Evolutionary conservation across 495 filamentous ascomycete genomes (phyloP).

Genomic region (Baudoinia panamericana): DNA sequence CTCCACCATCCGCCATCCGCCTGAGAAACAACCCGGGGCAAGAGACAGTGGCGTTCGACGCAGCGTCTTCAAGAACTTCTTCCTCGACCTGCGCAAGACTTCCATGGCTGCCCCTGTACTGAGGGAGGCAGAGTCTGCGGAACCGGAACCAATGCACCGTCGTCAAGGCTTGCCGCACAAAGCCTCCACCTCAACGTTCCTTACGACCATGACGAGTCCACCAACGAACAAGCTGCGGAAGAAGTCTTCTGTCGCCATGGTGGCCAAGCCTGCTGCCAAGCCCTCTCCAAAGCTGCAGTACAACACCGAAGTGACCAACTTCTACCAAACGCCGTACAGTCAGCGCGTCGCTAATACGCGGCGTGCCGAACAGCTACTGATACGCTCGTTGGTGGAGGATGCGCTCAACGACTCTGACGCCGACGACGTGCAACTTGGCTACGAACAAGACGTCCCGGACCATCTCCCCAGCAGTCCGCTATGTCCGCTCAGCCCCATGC

Average conservation of each 20-base stretch:
- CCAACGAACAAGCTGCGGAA: slow-evolving; percentile 4
- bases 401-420: slow-evolving; percentile 5
- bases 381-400: slow-evolving; percentile 7
- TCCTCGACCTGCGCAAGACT: neutral
- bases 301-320: slow-evolving; percentile 9
- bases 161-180: neutral
- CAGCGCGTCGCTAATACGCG: slow-evolving; percentile 16
- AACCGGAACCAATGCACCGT: neutral
- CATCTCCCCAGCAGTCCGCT: slow-evolving; percentile 51
- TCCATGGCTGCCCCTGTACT: neutral
- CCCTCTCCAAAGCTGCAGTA: neutral
- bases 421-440: slow-evolving; percentile 17
- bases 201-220: neutral
- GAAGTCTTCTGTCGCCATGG: neutral
- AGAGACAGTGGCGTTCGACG: neutral
- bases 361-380: slow-evolving; percentile 9
- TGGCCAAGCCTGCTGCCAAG: neutral
- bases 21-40: neutral
- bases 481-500: slow-evolving; percentile 46
- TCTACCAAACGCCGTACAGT: slow-evolving; percentile 17
- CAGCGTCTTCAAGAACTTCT: neutral
- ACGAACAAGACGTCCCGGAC: slow-evolving; percentile 47
- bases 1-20: neutral
- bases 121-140: neutral
- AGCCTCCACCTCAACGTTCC: slow-evolving; percentile 2